Evolutionary conservation across 2,329 filamentous ascomycete species (phyloP), one percentile per base, ranked within the genome.

Genomic region (Aureobasidium sp.): DNA sequence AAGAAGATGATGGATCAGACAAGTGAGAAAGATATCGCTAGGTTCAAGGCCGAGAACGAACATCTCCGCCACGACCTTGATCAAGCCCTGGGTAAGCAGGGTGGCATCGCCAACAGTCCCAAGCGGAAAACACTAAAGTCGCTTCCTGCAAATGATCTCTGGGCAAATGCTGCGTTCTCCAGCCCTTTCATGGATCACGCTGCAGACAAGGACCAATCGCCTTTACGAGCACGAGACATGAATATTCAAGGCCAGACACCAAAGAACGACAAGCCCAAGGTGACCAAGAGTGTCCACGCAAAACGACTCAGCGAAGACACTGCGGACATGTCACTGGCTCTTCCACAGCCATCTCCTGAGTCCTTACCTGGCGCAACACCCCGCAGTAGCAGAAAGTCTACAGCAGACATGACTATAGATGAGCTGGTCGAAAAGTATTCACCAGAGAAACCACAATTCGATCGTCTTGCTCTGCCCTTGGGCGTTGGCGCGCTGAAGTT

Each of bases 1-100:
- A 73, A 66, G 34, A 60, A 69, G 63, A 53, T 71, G 15, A 52
- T 59, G 23, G 55, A 59, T 47, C 51, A 36, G 32, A 56, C 27
- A 29, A 44, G 51, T 10, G 36, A 63, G 20, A 15, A 46, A 5
- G 61, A 63, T 12, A 47, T 47, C 3, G 52, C 52, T 13, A 63
- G 39, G 8, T 58, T 63, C 36, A 52, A 39, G 17, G 23, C 34
- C 7, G 52, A 52, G 20, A 58, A 58, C 46, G 41, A 26, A 20
- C 39, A 42, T 10, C 60, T 62, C 27, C 60, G 52, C 29, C 32
- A 57, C 36, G 60, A 56, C 15, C 44, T 51, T 32, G 60, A 56
- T 15, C 42, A 52, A 26, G 39, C n/a, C 3, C 34, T 48, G 23
- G 20, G 41, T 34, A 62, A 61, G 48, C 44, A 61, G 15, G 47